These are phyloP conservation scores for Kazachstania kunashirensis DNA, from an alignment of 805 yeast genomes.

Conservation along the genomic window DNA sequence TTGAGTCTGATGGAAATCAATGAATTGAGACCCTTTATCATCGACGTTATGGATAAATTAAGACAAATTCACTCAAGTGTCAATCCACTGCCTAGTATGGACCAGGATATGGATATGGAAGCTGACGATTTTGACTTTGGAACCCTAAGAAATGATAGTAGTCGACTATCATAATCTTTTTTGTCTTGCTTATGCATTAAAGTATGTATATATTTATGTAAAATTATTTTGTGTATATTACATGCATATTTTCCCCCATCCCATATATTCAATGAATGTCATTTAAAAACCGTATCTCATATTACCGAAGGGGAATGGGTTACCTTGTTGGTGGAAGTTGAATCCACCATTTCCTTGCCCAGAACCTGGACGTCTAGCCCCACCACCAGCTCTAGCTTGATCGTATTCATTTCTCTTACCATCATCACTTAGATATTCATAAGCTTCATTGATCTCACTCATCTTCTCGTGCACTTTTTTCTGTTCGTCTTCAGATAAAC, in stretches of 20 bases:
- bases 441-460: constrained; percentile 89
- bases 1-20: constrained; percentile 77
- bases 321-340: constrained; percentile 7
- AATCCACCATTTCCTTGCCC: constrained; percentile 1
- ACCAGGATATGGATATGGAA: constrained; percentile 4
- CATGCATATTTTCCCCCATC: too few relatives aligned
- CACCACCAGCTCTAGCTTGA: constrained; percentile 27
- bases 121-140: constrained; percentile 5
- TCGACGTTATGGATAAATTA: constrained; percentile 71
- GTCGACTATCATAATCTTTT: not conserved
- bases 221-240: too few relatives aligned
- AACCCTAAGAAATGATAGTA: constrained; percentile 5
- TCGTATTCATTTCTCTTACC: constrained; percentile 61
- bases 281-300: constrained; percentile 1
- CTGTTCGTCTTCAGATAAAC: constrained; percentile 43
- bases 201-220: too few relatives aligned
- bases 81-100: constrained; percentile 1
- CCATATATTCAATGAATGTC: too few relatives aligned
- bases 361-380: constrained; percentile 1
- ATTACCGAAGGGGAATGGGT: constrained; percentile 9
- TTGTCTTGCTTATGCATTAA: too few relatives aligned
- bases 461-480: constrained; percentile 72
- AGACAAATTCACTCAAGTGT: constrained; percentile 36
- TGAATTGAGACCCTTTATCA: constrained; percentile 75
- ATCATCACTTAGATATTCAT: constrained; percentile 68